Percentiles rank a stretch among this genome's conserved stretches.
Evolutionary conservation across 805 yeast species (phyloP).

Genomic region (Lachancea sp.): DNA sequence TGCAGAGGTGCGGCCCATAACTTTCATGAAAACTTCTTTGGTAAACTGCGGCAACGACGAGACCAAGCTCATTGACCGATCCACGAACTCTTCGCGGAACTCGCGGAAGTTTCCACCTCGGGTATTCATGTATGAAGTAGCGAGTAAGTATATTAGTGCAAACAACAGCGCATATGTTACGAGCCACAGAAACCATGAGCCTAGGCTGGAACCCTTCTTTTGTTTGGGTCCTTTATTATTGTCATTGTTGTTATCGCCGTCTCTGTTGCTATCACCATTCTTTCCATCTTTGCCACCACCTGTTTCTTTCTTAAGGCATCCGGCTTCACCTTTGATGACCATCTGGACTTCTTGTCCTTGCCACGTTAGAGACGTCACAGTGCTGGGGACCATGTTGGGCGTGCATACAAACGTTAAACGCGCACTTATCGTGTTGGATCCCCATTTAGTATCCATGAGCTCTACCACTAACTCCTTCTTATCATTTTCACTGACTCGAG

Average conservation of each 20-base stretch:
- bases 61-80: constrained; percentile 52
- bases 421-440: constrained; percentile 46
- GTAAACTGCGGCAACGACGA: constrained; percentile 58
- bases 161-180: constrained; percentile 64
- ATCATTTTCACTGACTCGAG: constrained; percentile 28
- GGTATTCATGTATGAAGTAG: constrained; percentile 67
- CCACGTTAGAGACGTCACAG: constrained; percentile 22
- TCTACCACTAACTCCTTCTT: constrained; percentile 33
- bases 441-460: constrained; percentile 64
- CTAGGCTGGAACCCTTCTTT: constrained; percentile 28
- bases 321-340: constrained; percentile 37
- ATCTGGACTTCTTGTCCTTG: constrained; percentile 25
- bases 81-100: constrained; percentile 68
- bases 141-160: constrained; percentile 60
- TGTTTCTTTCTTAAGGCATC: constrained; percentile 36
- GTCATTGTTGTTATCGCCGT: constrained; percentile 25
- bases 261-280: constrained; percentile 18
- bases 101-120: constrained; percentile 63
- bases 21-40: constrained; percentile 58
- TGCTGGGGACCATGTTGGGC: constrained; percentile 32
- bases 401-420: constrained; percentile 44
- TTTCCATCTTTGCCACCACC: constrained; percentile 21
- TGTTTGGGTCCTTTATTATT: constrained; percentile 17
- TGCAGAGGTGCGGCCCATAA: constrained; percentile 50
- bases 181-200: constrained; percentile 65